phyloP scores from a whole-genome alignment of 768 basidiomycete species.

The Xerocomellus amylosporus region DNA sequence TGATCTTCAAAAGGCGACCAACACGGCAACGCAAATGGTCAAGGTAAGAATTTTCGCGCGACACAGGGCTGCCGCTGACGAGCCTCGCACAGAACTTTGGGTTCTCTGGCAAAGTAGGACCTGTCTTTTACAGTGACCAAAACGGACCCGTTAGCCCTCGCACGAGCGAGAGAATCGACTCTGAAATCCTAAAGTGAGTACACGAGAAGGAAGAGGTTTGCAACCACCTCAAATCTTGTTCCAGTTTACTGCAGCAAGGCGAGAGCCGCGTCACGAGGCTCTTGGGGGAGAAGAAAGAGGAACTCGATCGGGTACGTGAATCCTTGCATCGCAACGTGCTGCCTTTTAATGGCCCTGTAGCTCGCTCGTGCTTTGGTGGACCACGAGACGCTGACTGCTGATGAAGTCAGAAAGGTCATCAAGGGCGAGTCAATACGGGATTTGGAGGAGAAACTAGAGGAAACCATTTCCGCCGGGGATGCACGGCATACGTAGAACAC shows the following conservation, averaged over 20 bases:
- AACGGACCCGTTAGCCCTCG: constrained; percentile 68
- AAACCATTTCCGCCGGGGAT: constrained; percentile 17
- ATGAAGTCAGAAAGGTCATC: constrained; percentile 85
- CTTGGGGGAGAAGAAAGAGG: constrained; percentile 63
- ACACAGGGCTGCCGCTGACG: neutral
- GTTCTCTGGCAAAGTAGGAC: constrained; percentile 75
- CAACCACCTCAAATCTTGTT: neutral
- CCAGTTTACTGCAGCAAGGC: constrained; percentile 63
- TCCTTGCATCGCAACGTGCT: neutral
- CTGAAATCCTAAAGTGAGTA: constrained; percentile 77
- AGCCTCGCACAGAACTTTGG: constrained; percentile 58
- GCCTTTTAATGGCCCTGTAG: constrained; percentile 36
- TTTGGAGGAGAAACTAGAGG: constrained; percentile 63
- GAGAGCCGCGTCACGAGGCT: constrained; percentile 64
- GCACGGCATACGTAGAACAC: too few species aligned
- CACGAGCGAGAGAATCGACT: constrained; percentile 82
- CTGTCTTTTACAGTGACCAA: constrained; percentile 75
- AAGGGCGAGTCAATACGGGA: constrained; percentile 76
- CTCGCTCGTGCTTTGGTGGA: constrained; percentile 91
- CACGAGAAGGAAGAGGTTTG: neutral
- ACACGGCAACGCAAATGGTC: constrained; percentile 83
- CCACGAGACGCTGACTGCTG: constrained; percentile 86
- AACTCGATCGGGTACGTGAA: constrained; percentile 66
- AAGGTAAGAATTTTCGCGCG: constrained; percentile 50
- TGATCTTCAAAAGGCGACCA: constrained; percentile 79